Evolutionary conservation across 2,329 filamentous ascomycete species (phyloP).

Genomic region (Huntiella bhutanensis): DNA sequence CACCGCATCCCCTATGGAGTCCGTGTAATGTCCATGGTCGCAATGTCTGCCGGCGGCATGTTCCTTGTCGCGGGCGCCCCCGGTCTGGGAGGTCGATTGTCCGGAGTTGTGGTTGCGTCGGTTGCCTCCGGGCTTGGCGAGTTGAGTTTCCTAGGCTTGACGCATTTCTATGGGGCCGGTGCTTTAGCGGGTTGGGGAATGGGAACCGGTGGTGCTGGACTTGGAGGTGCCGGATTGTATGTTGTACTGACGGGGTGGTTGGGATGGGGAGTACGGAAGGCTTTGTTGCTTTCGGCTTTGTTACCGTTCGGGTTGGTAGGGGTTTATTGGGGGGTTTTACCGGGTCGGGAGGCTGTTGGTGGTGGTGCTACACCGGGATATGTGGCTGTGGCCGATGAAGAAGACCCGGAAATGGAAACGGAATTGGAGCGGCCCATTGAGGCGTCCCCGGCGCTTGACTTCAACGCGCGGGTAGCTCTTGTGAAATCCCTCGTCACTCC

Average conservation of each 20-base stretch:
- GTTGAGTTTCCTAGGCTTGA: slow-evolving; percentile 74
- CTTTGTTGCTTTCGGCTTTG: slow-evolving; percentile 58
- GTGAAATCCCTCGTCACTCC: slow-evolving; percentile 52
- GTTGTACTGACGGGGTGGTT: slow-evolving; percentile 68
- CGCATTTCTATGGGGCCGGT: slow-evolving; percentile 79
- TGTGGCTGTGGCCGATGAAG: slow-evolving; percentile 23
- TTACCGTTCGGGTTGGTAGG: slow-evolving; percentile 67
- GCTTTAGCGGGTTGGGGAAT: slow-evolving; percentile 83
- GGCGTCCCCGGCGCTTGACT: slow-evolving; percentile 29
- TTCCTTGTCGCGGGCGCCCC: slow-evolving; percentile 70
- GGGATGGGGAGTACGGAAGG: slow-evolving; percentile 52
- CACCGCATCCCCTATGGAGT: slow-evolving; percentile 63
- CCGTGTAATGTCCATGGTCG: slow-evolving; percentile 57
- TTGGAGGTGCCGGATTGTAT: slow-evolving; percentile 77
- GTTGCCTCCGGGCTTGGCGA: slow-evolving; percentile 75
- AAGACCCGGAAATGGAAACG: slow-evolving; percentile 14
- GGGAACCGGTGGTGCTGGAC: slow-evolving; percentile 73
- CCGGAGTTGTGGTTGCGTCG: slow-evolving; percentile 69
- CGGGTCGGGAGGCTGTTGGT: slow-evolving; percentile 37
- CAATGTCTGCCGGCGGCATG: slow-evolving; percentile 69
- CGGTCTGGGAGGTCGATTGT: slow-evolving; percentile 49
- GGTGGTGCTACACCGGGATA: slow-evolving; percentile 27
- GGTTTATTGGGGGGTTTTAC: slow-evolving; percentile 71
- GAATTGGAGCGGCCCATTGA: not conserved
- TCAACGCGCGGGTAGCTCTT: slow-evolving; percentile 20